A percentile compares a stretch with the other conserved stretches of the same genome.
phyloP scores from a whole-genome alignment of 2,329 filamentous ascomycete species.

The Aspergillus awamori region DNA sequence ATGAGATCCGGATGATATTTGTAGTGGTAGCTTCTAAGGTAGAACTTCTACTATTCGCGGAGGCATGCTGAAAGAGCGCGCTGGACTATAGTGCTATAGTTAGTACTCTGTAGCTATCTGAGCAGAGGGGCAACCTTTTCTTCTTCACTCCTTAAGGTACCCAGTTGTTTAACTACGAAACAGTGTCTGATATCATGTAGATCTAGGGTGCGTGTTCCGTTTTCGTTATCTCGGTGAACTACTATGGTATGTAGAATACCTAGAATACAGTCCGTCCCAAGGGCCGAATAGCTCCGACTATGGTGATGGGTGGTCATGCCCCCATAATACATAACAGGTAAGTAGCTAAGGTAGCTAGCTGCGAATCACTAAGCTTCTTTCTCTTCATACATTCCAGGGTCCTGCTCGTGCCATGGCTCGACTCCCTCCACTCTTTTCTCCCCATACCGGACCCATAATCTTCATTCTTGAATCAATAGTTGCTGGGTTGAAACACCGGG shows the following conservation, averaged over 20 bases:
- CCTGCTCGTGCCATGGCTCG: neutral
- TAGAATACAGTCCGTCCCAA: neutral
- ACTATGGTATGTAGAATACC: neutral
- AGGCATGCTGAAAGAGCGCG: no score
- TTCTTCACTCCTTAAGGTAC: no score
- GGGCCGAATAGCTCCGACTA: neutral
- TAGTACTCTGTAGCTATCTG: no score
- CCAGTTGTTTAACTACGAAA: neutral
- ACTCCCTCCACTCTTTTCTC: neutral
- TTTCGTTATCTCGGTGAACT: neutral
- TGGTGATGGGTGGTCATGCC: neutral
- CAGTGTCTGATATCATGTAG: neutral
- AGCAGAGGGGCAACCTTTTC: no score
- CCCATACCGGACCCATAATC: neutral
- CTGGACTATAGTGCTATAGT: no score
- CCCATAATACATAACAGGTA: neutral
- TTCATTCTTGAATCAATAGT: conserved; percentile 1
- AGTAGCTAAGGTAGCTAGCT: neutral
- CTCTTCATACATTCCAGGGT: neutral
- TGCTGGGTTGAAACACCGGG: neutral
- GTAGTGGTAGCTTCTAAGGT: no score
- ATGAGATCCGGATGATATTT: neutral
- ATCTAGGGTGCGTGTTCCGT: neutral
- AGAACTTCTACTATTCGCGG: no score
- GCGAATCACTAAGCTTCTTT: neutral